Evolutionary conservation across 495 filamentous ascomycete genomes (phyloP).

Genomic region (Trichoderma parareesei): DNA sequence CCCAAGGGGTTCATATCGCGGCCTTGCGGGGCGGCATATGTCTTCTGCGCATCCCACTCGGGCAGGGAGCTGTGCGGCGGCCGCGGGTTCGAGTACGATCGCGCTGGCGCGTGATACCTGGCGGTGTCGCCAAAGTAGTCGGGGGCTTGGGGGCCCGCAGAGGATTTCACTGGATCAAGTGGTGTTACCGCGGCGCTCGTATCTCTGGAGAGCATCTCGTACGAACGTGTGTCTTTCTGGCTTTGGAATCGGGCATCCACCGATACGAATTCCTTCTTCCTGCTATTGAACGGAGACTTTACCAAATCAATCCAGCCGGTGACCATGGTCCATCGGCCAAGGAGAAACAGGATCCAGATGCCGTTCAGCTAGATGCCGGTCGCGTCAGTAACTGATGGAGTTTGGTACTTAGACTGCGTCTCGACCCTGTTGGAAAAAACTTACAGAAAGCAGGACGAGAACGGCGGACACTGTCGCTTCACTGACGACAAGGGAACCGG

Average conservation of each 20-base stretch:
- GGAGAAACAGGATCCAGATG: slow-evolving; percentile 73
- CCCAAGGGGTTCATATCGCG: slow-evolving; percentile 36
- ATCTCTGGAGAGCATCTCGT: slow-evolving; percentile 70
- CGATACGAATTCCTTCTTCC: slow-evolving; percentile 73
- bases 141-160: slow-evolving; percentile 29
- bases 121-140: slow-evolving; percentile 41
- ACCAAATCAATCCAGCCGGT: slow-evolving; percentile 71
- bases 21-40: slow-evolving; percentile 22
- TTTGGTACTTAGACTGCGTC: neutral
- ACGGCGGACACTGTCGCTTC: slow-evolving; percentile 74
- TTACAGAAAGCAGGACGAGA: slow-evolving; percentile 71
- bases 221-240: slow-evolving; percentile 58
- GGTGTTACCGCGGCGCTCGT: slow-evolving; percentile 41
- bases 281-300: slow-evolving; percentile 29
- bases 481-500: slow-evolving; percentile 52
- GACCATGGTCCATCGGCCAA: slow-evolving; percentile 75
- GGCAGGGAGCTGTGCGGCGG: slow-evolving; percentile 27
- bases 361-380: slow-evolving; percentile 55
- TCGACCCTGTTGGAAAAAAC: slow-evolving; percentile 14
- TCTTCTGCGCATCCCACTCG: slow-evolving; percentile 32
- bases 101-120: slow-evolving; percentile 36
- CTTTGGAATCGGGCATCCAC: slow-evolving; percentile 63
- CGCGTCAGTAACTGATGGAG: slow-evolving; percentile 6
- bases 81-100: slow-evolving; percentile 41
- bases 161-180: slow-evolving; percentile 32